Base-by-base conservation (phyloP, 768 basidiomycete species). In the Russula dissimulans region DNA sequence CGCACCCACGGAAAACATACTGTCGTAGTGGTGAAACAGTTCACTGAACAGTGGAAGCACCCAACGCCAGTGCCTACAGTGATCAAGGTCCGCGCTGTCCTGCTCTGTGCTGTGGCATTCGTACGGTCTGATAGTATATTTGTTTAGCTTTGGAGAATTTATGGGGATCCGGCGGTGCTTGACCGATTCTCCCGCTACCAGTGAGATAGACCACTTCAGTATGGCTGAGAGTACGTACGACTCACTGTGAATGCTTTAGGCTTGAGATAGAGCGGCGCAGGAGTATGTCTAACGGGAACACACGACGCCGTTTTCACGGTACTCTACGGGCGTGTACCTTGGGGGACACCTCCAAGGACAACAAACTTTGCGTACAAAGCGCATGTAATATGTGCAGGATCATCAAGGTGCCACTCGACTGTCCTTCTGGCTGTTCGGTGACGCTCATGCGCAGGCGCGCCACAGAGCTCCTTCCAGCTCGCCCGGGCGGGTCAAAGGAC, bases 231-330 rank as follows among this genome's bases (percentile, higher is more conserved):
- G 22, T 26, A 46, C 34, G 0, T 34, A 50, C 14, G 10, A 11
- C 22, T 42, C 34, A 50, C 29, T 39, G 31, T 42, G 34, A 5
- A 26, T 43, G n/a, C 6, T 9, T 29, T 43, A 67, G 67, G 18
- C 64, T 65, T 22, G 52, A 52, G 15, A 50, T 66, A 15, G 66
- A 63, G 46, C 67, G 64, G 18, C 58, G 49, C 32, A 61, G 39
- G 7, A 38, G 44, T 12, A 1, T 34, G 4, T 1, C 5, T 0
- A 51, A 51, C 29, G 69, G 63, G 17, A 70, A 70, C 32, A 64
- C 65, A n/a, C 43, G 59, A 29, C 66, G 69, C 31, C 66, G 69
- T 31, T 70, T 68, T 63, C 69, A 70, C 55, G 69, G 69, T 3
- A 70, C 69, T 9, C 36, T 60, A 5, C 61, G 69, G n/a, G 41